Conservation (phyloP, 139 green algal genomes). For the Trebouxia sp. region DNA sequence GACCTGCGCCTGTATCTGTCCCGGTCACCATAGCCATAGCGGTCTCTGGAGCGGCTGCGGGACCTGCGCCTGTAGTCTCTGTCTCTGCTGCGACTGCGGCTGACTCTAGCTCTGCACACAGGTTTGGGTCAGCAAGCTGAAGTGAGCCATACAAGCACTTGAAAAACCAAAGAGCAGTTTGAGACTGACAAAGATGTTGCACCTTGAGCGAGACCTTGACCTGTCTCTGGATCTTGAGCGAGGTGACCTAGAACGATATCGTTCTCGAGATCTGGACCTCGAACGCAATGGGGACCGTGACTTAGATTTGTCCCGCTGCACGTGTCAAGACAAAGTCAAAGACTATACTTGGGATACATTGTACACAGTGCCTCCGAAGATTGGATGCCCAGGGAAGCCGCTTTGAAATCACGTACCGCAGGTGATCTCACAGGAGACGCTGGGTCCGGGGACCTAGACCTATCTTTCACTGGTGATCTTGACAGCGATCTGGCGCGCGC, state of each 20-base stretch:
- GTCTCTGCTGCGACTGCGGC: conserved; percentile 9
- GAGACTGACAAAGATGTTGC: background rate
- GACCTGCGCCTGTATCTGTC: background rate
- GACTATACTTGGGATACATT: background rate
- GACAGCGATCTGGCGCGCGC: background rate
- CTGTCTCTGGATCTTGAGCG: conserved; percentile 1
- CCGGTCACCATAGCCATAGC: conserved; percentile 5
- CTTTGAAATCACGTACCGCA: background rate
- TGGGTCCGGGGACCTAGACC: conserved; percentile 4
- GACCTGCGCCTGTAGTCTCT: background rate
- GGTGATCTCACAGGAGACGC: conserved; percentile 10
- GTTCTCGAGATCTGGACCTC: background rate
- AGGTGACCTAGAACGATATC: background rate
- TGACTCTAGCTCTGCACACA: conserved; percentile 4
- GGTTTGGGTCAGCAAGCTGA: background rate
- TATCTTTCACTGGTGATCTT: background rate
- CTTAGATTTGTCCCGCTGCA: background rate
- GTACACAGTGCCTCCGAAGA: background rate
- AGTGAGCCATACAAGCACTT: background rate
- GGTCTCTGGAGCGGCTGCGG: conserved; percentile 14
- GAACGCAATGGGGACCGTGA: too few relatives aligned
- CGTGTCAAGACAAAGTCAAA: too few relatives aligned
- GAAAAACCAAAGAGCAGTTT: background rate
- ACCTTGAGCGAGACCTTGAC: conserved; percentile 15
- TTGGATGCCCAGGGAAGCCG: background rate